These are phyloP conservation scores for Colletotrichum godetiae DNA, from an alignment of 2,329 filamentous ascomycete genomes.

Conservation along the genomic window DNA sequence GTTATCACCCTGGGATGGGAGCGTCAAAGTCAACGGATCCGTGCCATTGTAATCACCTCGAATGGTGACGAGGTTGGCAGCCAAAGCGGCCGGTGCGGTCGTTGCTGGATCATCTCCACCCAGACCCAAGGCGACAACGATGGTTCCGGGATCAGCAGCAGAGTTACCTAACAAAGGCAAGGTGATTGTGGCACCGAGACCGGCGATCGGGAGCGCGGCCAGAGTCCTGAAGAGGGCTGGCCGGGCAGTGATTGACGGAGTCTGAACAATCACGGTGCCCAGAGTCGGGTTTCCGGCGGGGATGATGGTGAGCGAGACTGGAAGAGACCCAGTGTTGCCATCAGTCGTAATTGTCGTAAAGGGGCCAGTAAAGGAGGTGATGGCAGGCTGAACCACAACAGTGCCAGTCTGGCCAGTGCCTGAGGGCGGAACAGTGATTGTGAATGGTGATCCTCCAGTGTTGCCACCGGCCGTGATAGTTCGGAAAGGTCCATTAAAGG, in stretches of 20 bases:
- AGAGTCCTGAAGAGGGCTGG: slow-evolving; percentile 3
- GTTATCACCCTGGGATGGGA: background rate
- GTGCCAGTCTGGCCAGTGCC: slow-evolving; percentile 12
- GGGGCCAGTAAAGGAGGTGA: slow-evolving; percentile 19
- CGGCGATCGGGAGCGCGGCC: slow-evolving; percentile 8
- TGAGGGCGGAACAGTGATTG: slow-evolving; percentile 19
- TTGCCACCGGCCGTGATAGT: slow-evolving; percentile 29
- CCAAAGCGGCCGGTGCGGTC: background rate
- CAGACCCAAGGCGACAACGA: slow-evolving; percentile 17
- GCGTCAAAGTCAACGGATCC: slow-evolving; percentile 4
- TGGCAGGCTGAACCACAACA: slow-evolving; percentile 21
- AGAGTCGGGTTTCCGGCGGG: slow-evolving; percentile 13
- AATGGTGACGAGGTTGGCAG: slow-evolving; percentile 12
- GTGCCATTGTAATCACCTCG: slow-evolving; percentile 19
- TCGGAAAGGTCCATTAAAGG: slow-evolving; percentile 9
- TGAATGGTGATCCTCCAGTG: background rate
- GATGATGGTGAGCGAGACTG: slow-evolving; percentile 15
- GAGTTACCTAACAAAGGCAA: background rate
- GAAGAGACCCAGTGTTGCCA: slow-evolving; percentile 16
- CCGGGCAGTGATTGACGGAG: background rate
- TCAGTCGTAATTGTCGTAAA: slow-evolving; percentile 28
- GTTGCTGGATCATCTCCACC: slow-evolving; percentile 28
- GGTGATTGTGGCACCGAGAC: slow-evolving; percentile 15
- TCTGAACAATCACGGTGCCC: slow-evolving; percentile 28
- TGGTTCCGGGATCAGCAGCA: background rate